Conservation (phyloP, 345 rosid genomes). For the Salix caprea region DNA sequence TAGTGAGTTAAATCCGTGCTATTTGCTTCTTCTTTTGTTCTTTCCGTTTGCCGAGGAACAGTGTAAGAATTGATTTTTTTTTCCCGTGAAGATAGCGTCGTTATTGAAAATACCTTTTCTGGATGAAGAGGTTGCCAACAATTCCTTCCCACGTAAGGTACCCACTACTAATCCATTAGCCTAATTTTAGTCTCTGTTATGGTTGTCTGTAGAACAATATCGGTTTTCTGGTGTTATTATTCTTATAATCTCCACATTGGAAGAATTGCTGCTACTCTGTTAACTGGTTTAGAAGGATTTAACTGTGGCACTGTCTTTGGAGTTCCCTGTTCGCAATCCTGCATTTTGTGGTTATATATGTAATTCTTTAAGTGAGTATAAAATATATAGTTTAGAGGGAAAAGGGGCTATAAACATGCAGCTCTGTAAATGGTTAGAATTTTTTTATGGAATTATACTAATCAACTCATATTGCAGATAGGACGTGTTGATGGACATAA, state of each 20-base stretch:
- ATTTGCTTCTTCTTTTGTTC: background rate
- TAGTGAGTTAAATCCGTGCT: constrained; percentile 39
- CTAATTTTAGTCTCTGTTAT: background rate
- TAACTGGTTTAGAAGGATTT: background rate
- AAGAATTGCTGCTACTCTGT: background rate
- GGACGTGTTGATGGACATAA: constrained; percentile 69
- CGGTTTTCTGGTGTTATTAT: background rate
- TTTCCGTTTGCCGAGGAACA: background rate
- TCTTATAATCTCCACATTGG: background rate
- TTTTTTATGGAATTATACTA: background rate
- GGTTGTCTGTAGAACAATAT: background rate
- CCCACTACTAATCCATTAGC: background rate
- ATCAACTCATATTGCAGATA: constrained; percentile 35
- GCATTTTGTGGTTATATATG: background rate
- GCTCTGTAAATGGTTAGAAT: background rate
- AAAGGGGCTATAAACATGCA: background rate
- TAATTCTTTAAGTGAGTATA: background rate
- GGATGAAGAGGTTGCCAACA: constrained; percentile 68
- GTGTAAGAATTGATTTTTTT: background rate
- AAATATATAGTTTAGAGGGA: background rate
- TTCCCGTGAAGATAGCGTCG: constrained; percentile 55
- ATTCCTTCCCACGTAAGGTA: constrained; percentile 74
- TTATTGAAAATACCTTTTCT: constrained; percentile 81
- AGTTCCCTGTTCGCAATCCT: background rate
- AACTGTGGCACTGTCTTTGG: background rate